Evolutionary conservation across 2,329 filamentous ascomycete species (phyloP), one percentile per base, ranked within the genome.

Genomic region (Fusarium incarnatum): DNA sequence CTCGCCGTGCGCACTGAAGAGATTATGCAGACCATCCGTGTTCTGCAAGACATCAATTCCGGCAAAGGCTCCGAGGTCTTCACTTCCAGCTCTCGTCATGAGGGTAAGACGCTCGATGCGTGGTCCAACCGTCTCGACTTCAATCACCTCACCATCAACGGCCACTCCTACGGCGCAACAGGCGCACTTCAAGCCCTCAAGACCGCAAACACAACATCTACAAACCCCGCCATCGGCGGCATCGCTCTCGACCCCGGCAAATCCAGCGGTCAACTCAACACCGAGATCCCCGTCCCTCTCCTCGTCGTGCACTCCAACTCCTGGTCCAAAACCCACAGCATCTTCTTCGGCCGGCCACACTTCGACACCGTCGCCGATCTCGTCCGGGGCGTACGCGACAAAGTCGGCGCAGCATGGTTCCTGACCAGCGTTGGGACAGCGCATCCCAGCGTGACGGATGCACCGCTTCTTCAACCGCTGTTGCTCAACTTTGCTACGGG

Each of bases 231-330:
- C 65, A 81, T 84, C 2, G 88, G 86, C 5, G 89, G 83, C 22
- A 85, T 92, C 64, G 83, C 88, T 52, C 83, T 92, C 30, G 90
- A 92, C 75, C 89, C 90, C 0, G 90, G 90, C 55, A 92, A 92
- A 77, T 79, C 81, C 3, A 89, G 86, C 66, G 90, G 90, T 1
- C 86, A 82, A 0, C 81, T 92, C 13, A 91, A 91, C 78, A 76
- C 82, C 61, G 83, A 89, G 42, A 82, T 91, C 65, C 73, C 81
- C 30, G 86, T 89, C 2, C 89, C 90, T 2, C 76, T 89, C 4
- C 78, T 91, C 48, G 81, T 92, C 28, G 81, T 91, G 41, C 87
- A 92, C 78, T 91, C 88, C 49, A 84, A 88, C 64, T 87, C 88
- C 10, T 92, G 90, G 89, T 90, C 87, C 34, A 82, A 82, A 34